phyloP scores from a whole-genome alignment of 2,329 filamentous ascomycete species.

The Cytospora schulzeri region DNA sequence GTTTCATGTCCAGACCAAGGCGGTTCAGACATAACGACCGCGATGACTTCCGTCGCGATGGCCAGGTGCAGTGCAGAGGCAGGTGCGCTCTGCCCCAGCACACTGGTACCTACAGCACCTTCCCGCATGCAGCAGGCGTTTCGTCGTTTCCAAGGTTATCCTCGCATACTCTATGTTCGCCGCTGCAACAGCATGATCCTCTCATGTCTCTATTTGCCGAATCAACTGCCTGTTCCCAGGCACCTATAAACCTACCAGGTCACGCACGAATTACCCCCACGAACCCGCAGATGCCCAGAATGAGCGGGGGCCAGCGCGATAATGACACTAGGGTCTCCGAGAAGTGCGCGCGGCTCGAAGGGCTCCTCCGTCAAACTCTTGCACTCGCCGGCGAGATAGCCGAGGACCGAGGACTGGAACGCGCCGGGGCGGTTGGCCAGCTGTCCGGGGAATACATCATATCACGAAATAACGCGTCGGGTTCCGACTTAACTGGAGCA shows the following conservation, averaged over 20 bases:
- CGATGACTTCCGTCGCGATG: no score
- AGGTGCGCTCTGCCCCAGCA: not conserved
- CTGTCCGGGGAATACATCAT: constrained; percentile 13
- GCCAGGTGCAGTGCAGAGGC: not conserved
- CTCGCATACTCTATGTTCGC: not conserved
- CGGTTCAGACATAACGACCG: not conserved
- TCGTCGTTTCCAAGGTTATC: not conserved
- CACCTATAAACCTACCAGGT: not conserved
- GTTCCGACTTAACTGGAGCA: not conserved
- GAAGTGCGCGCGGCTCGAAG: constrained; percentile 6
- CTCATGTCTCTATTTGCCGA: not conserved
- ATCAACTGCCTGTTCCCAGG: not conserved
- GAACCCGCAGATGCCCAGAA: not conserved
- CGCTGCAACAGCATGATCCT: not conserved
- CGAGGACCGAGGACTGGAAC: not conserved
- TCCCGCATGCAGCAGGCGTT: no score
- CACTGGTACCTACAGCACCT: not conserved
- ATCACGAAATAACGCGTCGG: constrained; percentile 4
- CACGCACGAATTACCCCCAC: not conserved
- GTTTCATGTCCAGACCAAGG: not conserved
- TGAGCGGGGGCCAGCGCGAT: not conserved
- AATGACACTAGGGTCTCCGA: not conserved
- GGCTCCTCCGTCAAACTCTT: constrained; percentile 20
- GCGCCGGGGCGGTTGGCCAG: not conserved
- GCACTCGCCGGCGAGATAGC: constrained; percentile 21